Evolutionary conservation across 2,329 filamentous ascomycete genomes (phyloP).

Genomic region (Cladosporium velox): DNA sequence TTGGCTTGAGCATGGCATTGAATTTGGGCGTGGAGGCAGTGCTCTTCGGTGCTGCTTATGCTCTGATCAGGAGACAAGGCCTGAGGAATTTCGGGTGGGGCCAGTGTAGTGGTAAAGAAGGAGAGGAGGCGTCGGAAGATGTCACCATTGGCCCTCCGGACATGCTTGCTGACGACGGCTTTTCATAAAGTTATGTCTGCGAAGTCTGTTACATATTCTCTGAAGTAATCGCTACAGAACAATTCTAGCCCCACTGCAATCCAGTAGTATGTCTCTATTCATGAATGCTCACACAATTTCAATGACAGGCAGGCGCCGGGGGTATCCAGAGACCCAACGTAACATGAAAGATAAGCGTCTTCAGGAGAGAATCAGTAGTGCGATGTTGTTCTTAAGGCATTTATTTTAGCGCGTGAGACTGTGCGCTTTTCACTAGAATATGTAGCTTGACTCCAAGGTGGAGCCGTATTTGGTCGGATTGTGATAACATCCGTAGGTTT

Average conservation of each 20-base stretch:
- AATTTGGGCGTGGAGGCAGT: conserved; percentile 24
- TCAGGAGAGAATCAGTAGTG: neutral
- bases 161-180: neutral
- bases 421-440: conserved; percentile 1
- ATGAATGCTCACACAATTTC: neutral
- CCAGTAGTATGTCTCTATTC: neutral
- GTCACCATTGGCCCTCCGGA: neutral
- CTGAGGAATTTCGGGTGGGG: conserved; percentile 28
- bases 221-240: neutral
- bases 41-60: conserved; percentile 28
- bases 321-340: neutral
- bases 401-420: conserved; percentile 1
- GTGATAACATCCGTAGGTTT: neutral
- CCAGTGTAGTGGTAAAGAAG: neutral
- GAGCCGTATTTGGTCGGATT: neutral
- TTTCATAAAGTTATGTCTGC: neutral
- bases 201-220: neutral
- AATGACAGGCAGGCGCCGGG: neutral
- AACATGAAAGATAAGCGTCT: neutral
- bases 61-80: conserved; percentile 25
- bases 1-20: conserved; percentile 30
- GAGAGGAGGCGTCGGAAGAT: neutral
- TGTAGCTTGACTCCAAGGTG: neutral
- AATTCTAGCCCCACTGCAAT: neutral
- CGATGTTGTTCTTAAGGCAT: neutral